Percentiles rank a stretch among this genome's conserved stretches.
Evolutionary conservation across 2,329 filamentous ascomycete species (phyloP).

Genomic region (Simplicillium aogashimaense): DNA sequence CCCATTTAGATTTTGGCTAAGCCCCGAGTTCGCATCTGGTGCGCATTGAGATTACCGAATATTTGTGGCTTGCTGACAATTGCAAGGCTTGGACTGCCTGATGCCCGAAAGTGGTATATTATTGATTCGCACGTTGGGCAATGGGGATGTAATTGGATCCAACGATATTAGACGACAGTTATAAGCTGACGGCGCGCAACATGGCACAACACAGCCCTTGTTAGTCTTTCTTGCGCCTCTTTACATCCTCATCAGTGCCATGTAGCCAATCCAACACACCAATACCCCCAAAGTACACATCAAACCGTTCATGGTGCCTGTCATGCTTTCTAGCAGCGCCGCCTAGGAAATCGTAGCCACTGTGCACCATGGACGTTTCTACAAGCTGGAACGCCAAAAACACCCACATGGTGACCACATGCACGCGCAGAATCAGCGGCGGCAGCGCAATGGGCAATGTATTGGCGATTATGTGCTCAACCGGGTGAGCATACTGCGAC

Average conservation of each 20-base stretch:
- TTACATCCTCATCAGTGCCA: slow-evolving; percentile 27
- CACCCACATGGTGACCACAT: slow-evolving; percentile 41
- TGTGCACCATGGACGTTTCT: slow-evolving; percentile 45
- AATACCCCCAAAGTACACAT: slow-evolving; percentile 41
- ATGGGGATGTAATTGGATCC: no score
- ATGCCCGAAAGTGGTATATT: no score
- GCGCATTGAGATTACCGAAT: no score
- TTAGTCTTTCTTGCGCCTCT: slow-evolving; percentile 3
- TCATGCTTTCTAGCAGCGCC: slow-evolving; percentile 41
- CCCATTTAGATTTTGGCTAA: no score
- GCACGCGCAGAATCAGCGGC: slow-evolving; percentile 31
- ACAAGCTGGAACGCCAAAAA: slow-evolving; percentile 38
- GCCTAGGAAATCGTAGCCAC: slow-evolving; percentile 44
- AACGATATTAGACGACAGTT: no score
- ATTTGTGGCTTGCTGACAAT: no score
- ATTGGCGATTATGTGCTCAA: slow-evolving; percentile 47
- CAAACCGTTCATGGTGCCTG: slow-evolving; percentile 46
- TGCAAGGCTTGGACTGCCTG: no score
- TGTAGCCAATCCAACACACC: slow-evolving; percentile 46
- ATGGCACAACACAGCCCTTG: no score
- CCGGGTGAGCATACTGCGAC: slow-evolving; percentile 45
- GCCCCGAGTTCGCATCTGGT: no score
- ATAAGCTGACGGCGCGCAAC: no score
- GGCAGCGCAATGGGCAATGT: slow-evolving; percentile 40
- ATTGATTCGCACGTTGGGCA: no score